Conservation (phyloP, 805 yeast genomes). For the Candida namnaoensis region DNA sequence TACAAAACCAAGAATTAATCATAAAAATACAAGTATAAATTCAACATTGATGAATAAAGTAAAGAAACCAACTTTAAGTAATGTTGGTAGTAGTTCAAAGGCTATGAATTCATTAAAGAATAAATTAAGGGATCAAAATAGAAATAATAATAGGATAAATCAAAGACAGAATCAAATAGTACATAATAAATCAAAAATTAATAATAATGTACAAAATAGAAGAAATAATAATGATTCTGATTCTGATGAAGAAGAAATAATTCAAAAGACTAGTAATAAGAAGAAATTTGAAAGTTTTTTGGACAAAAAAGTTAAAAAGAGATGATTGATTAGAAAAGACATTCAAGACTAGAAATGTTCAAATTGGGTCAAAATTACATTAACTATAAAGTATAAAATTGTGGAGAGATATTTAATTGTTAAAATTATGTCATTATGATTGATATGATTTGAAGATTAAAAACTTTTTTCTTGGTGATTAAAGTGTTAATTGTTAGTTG, state of each 20-base stretch:
- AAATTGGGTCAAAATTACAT: too few species aligned
- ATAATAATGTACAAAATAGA: background rate
- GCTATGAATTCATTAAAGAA: constrained; percentile 15
- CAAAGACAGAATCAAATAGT: background rate
- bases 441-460: too few species aligned
- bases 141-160: constrained; percentile 1
- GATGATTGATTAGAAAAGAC: too few species aligned
- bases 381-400: too few species aligned
- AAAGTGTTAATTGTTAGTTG: too few species aligned
- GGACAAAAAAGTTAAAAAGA: constrained; percentile 14
- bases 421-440: too few species aligned
- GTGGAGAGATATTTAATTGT: too few species aligned
- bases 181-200: background rate
- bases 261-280: constrained; percentile 11
- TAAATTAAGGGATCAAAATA: constrained; percentile 12
- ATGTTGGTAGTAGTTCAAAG: constrained; percentile 4
- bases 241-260: constrained; percentile 12
- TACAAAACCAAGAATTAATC: constrained; percentile 5
- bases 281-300: constrained; percentile 6
- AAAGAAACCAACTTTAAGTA: too few species aligned
- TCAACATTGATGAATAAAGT: too few species aligned
- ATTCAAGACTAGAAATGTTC: too few species aligned
- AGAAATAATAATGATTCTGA: constrained; percentile 6
- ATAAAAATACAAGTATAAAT: too few species aligned
- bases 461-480: too few species aligned